Conservation (phyloP, 352 stramenopile genomes). For the Phytopythium montanum region DNA sequence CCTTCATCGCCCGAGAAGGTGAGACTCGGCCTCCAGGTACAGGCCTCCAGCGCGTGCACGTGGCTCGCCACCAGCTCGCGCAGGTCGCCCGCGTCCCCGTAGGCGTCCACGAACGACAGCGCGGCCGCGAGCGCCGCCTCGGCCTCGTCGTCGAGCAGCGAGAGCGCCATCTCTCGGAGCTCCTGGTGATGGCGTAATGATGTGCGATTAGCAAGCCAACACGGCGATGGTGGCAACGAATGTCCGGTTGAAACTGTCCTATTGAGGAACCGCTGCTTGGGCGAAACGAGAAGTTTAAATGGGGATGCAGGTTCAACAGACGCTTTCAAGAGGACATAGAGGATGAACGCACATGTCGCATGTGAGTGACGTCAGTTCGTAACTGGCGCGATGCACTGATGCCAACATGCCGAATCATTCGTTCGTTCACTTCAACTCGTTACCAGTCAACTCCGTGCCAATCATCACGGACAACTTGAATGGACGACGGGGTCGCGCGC, state of each 20-base stretch:
- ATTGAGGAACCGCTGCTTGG: not conserved
- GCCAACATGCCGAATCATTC: not conserved
- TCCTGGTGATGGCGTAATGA: not conserved
- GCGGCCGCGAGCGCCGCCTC: conserved; percentile 22
- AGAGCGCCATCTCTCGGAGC: conserved; percentile 18
- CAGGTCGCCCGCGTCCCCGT: conserved; percentile 3
- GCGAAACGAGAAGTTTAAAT: not conserved
- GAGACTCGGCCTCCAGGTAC: not conserved
- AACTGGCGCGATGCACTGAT: not conserved
- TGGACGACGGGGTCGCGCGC: not conserved
- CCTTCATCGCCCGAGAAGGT: not conserved
- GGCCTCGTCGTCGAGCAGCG: conserved; percentile 21
- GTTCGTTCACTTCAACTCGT: not conserved
- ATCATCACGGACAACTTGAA: not conserved
- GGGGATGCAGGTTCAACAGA: not conserved
- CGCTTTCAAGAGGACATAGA: not conserved
- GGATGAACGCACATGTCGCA: not conserved
- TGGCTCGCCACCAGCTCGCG: conserved; percentile 2
- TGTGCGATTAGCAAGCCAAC: not conserved
- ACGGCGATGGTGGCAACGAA: not conserved
- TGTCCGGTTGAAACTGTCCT: not conserved
- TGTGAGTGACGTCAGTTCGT: not conserved
- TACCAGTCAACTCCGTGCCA: no score
- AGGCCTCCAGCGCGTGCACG: not conserved
- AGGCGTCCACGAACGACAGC: conserved; percentile 28